phyloP scores from a whole-genome alignment of 2,329 filamentous ascomycete genomes.

The Botrytis tulipae region DNA sequence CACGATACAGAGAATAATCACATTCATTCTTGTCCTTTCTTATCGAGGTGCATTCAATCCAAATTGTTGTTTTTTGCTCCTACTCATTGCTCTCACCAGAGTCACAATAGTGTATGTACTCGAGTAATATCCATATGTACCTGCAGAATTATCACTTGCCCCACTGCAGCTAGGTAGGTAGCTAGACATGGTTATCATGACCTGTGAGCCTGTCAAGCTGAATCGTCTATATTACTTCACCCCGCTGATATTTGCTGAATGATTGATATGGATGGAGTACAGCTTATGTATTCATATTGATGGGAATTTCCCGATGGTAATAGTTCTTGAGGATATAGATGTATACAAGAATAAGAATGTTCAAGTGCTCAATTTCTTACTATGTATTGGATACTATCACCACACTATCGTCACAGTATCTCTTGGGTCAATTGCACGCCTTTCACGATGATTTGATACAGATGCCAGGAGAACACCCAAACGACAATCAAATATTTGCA shows the following conservation, averaged over 20 bases:
- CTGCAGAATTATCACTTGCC: not conserved
- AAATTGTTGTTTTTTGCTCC: no score
- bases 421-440: not conserved
- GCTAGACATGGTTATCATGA: constrained; percentile 5
- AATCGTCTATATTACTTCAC: not conserved
- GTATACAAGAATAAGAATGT: not conserved
- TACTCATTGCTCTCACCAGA: no score
- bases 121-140: not conserved
- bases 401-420: not conserved
- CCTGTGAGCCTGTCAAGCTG: not conserved
- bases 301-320: not conserved
- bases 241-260: not conserved
- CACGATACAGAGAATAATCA: no score
- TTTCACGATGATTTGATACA: not conserved
- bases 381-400: not conserved
- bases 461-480: not conserved
- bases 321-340: not conserved
- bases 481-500: not conserved
- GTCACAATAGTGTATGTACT: no score
- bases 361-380: not conserved
- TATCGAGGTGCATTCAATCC: not conserved
- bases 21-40: not conserved
- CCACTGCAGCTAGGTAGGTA: not conserved
- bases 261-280: no score
- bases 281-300: not conserved